Conservation (phyloP, 1,284 basidiomycete genomes). For the Ceratobasidium sp. region DNA sequence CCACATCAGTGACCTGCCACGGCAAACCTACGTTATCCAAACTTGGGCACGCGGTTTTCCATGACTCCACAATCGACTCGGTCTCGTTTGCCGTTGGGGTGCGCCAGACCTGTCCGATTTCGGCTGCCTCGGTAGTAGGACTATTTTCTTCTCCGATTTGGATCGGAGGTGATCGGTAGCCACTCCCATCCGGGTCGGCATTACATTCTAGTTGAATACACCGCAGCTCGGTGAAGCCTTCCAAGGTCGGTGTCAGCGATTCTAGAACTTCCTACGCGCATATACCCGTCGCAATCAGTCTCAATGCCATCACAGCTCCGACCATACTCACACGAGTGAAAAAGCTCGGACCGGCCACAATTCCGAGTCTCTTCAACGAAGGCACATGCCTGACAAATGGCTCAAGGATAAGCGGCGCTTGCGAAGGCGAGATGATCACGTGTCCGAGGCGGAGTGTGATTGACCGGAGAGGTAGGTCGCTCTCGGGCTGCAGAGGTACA, state of each 20-base stretch:
- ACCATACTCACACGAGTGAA: slow-evolving; percentile 9
- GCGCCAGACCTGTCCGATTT: background rate
- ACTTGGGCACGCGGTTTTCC: slow-evolving; percentile 18
- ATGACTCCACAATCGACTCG: background rate
- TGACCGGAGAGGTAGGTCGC: slow-evolving; percentile 7
- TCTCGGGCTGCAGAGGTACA: background rate
- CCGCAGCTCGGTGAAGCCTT: slow-evolving; percentile 16
- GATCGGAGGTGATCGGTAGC: background rate
- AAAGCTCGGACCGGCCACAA: slow-evolving; percentile 23
- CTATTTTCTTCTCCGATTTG: too few relatives aligned
- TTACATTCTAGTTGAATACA: slow-evolving; percentile 13
- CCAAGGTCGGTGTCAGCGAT: slow-evolving; percentile 1
- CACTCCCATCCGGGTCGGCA: slow-evolving; percentile 5
- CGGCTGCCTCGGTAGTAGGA: background rate
- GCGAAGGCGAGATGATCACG: slow-evolving; percentile 9
- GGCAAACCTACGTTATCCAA: slow-evolving; percentile 9
- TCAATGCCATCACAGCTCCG: background rate
- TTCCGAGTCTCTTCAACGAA: slow-evolving; percentile 10
- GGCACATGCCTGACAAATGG: slow-evolving; percentile 24
- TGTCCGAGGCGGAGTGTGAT: slow-evolving; percentile 25
- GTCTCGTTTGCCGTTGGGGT: background rate
- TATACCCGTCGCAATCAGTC: slow-evolving; percentile 30
- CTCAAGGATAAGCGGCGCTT: slow-evolving; percentile 28
- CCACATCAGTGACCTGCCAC: background rate
- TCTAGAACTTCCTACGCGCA: slow-evolving; percentile 27